These are phyloP conservation scores for Naematelia encephala DNA, from an alignment of 768 basidiomycete genomes.

Conservation along the genomic window DNA sequence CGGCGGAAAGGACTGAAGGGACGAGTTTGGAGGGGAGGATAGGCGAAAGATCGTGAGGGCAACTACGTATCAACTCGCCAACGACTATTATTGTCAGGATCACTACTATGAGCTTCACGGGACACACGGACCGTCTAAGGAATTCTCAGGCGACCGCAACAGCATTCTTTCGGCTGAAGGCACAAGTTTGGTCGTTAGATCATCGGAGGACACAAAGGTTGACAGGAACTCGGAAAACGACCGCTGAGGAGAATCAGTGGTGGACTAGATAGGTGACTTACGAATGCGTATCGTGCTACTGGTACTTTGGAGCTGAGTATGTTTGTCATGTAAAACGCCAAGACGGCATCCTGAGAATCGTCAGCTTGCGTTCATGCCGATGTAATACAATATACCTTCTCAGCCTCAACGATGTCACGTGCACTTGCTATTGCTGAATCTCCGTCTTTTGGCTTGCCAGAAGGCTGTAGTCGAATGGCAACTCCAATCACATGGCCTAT, in stretches of 20 bases:
- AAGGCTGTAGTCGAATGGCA: constrained; percentile 57
- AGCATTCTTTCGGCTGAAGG: constrained; percentile 77
- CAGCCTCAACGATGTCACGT: constrained; percentile 50
- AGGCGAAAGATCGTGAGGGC: constrained; percentile 59
- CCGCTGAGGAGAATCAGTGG: constrained; percentile 42
- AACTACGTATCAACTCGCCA: constrained; percentile 60
- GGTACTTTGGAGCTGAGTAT: constrained; percentile 67
- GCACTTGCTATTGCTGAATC: constrained; percentile 54
- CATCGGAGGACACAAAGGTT: constrained; percentile 56
- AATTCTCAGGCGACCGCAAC: constrained; percentile 74
- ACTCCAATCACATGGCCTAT: constrained; percentile 71
- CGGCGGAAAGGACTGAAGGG: constrained; percentile 40
- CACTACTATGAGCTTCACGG: constrained; percentile 8
- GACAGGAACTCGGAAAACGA: constrained; percentile 62
- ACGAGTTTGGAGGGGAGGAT: constrained; percentile 64
- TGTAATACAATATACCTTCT: constrained; percentile 55
- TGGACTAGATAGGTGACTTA: constrained; percentile 52
- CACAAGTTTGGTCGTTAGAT: constrained; percentile 59
- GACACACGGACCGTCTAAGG: constrained; percentile 60
- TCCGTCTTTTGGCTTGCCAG: constrained; percentile 51
- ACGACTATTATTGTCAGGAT: constrained; percentile 53
- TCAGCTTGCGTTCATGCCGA: not conserved
- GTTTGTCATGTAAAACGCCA: constrained; percentile 60
- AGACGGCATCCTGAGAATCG: constrained; percentile 58
- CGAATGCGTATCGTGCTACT: constrained; percentile 60